A percentile compares a stretch with the other conserved stretches of the same genome.
These are phyloP conservation scores for Coprinellus micaceus DNA, from an alignment of 768 basidiomycete species.

Conservation along the genomic window DNA sequence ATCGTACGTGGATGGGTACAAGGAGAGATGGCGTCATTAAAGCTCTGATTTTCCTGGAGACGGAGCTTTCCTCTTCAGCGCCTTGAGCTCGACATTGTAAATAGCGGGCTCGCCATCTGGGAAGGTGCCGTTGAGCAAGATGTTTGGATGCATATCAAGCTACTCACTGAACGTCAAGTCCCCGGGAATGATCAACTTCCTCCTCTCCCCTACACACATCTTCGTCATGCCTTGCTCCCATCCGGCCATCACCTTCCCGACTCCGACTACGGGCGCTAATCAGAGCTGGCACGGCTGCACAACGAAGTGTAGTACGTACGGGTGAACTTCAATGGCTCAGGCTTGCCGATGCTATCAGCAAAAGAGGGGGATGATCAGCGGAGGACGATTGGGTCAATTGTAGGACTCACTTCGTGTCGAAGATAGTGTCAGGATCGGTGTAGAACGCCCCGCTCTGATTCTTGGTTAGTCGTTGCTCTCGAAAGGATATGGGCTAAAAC, in stretches of 20 bases:
- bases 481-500: neutral
- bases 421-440: constrained; percentile 64
- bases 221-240: constrained; percentile 81
- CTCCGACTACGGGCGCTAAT: constrained; percentile 49
- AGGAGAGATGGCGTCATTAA: neutral
- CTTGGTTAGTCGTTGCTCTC: neutral
- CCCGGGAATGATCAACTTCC: constrained; percentile 82
- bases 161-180: constrained; percentile 78
- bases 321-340: constrained; percentile 60
- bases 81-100: neutral
- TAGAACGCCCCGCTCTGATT: constrained; percentile 77
- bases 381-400: neutral
- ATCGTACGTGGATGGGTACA: too few relatives aligned
- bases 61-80: neutral
- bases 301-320: constrained; percentile 35
- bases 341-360: constrained; percentile 24
- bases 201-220: constrained; percentile 86
- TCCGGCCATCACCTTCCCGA: constrained; percentile 79
- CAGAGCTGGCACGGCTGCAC: neutral
- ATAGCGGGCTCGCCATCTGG: neutral
- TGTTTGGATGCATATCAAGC: neutral
- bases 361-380: neutral
- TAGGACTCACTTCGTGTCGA: constrained; percentile 74
- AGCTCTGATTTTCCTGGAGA: constrained; percentile 1
- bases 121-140: neutral